Evolutionary conservation across 169 alveolate species (phyloP), one percentile per base, ranked within the genome.

Genomic region (Plasmodium adleri): DNA sequence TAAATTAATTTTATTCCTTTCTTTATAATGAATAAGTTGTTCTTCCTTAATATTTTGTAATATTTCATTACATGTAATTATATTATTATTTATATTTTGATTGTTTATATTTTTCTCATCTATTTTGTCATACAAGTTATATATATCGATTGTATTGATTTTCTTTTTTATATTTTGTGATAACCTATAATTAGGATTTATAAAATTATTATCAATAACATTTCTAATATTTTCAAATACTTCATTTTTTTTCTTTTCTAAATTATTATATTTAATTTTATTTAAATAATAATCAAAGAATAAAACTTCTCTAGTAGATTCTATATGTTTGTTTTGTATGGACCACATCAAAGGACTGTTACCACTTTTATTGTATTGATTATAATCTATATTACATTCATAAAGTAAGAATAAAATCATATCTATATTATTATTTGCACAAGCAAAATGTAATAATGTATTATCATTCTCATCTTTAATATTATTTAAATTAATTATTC

Each of bases 261-360:
- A 60, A 26, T 50, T 9, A 20, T 56, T 56, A 32, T 88, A 92
- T 43, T 93, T 91, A n/a, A 43, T 85, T 4, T 72, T 64, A 71
- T 91, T 88, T 26, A 93, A 87, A 3, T 54, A 26, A 50, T 93
- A 93, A 62, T 93, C 96, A 68, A 90, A 93, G 9, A 67, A 58
- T 15, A 93, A 86, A 12, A 93, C 28, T 54, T 90, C 92, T 50
- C 90, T 64, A 13, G 90, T 83, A 1, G 96, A 92, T 20, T 88
- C 94, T 9, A n/a, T 20, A 50, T 93, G 67, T 70, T 94, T 94
- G 50, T 92, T 94, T 54, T 94, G 96, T 6, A 94, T 91, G 24
- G 95, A 94, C 96, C 96, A 94, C 64, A 92, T 88, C 17, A 94
- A 88, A 15, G 96, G 96, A 26, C 93, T 91, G 67, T 94, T 94